A percentile compares a stretch with the other conserved stretches of the same genome.
Conservation (phyloP, 345 rosid genomes). For the Moricandia moricandioides region DNA sequence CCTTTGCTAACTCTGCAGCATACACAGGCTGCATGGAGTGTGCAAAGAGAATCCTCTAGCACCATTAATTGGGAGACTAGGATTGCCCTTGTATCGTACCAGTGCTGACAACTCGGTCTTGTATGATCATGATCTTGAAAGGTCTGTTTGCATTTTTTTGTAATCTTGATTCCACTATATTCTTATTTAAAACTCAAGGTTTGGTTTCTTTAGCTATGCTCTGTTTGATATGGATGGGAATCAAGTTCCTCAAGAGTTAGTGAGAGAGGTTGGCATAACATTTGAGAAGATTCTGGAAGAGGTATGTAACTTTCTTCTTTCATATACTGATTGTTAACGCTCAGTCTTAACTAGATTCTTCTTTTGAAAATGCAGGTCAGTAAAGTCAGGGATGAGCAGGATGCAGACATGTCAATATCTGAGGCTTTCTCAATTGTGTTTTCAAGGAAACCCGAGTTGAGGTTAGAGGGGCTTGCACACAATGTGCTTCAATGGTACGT, state of each 20-base stretch:
- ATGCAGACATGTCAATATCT: constrained; percentile 71
- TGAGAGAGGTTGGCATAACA: constrained; percentile 62
- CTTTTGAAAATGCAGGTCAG: constrained; percentile 55
- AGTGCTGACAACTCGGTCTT: constrained; percentile 93
- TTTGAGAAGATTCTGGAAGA: constrained; percentile 80
- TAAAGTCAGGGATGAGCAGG: constrained; percentile 61
- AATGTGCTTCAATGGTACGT: constrained; percentile 96
- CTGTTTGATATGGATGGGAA: constrained; percentile 83
- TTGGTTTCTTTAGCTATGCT: constrained; percentile 40
- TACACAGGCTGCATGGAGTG: constrained; percentile 87
- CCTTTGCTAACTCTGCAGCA: background rate
- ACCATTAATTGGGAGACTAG: constrained; percentile 78
- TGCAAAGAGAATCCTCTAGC: constrained; percentile 93
- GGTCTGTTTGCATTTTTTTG: background rate
- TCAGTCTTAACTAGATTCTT: constrained; percentile 15
- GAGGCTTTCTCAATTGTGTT: constrained; percentile 69
- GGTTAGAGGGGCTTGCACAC: constrained; percentile 83
- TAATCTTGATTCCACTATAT: background rate
- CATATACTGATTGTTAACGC: background rate
- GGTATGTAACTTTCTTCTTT: constrained; percentile 36
- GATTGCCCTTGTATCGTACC: constrained; percentile 86
- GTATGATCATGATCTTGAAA: constrained; percentile 95
- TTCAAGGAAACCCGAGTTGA: constrained; percentile 74
- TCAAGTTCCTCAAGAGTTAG: constrained; percentile 82
- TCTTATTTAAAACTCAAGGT: background rate